These are phyloP conservation scores for Wickerhamiella domercqiae DNA, from an alignment of 805 yeast genomes.

Conservation along the genomic window DNA sequence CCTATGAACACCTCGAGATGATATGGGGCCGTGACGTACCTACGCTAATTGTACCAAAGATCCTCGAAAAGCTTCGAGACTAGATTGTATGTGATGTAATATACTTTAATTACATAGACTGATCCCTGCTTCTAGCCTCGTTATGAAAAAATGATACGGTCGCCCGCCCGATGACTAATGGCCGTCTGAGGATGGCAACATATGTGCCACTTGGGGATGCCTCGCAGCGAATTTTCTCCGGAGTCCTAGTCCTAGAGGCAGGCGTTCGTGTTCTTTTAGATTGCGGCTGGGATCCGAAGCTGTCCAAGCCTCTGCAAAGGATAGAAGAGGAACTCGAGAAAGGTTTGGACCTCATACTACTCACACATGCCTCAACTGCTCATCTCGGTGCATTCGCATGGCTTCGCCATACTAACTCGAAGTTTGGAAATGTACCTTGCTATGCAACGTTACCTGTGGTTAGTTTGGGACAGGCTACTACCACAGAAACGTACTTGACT, in stretches of 20 bases:
- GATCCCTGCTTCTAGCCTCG: no score
- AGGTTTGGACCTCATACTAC: slow-evolving; percentile 47
- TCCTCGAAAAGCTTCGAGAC: slow-evolving; percentile 6
- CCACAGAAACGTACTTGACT: slow-evolving; percentile 67
- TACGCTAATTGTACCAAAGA: slow-evolving; percentile 13
- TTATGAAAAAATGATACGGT: no score
- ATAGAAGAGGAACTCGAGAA: slow-evolving; percentile 28
- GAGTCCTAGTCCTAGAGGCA: slow-evolving; percentile 22
- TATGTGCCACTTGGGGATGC: slow-evolving; percentile 19
- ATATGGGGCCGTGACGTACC: slow-evolving; percentile 69
- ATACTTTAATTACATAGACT: no score
- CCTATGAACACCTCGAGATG: slow-evolving; percentile 83
- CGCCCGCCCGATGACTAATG: no score
- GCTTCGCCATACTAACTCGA: slow-evolving; percentile 41
- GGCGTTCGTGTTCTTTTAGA: slow-evolving; percentile 24
- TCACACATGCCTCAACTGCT: slow-evolving; percentile 77
- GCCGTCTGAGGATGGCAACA: slow-evolving; percentile 20
- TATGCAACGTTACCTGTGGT: slow-evolving; percentile 84
- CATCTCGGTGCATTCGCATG: slow-evolving; percentile 68
- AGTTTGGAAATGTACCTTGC: slow-evolving; percentile 49
- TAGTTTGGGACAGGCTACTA: slow-evolving; percentile 70
- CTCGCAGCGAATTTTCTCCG: slow-evolving; percentile 17
- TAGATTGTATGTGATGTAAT: no score
- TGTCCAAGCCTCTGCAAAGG: slow-evolving; percentile 12
- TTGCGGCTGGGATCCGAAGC: slow-evolving; percentile 27